Percentiles rank a stretch among this genome's conserved stretches.
phyloP scores from a whole-genome alignment of 1,284 basidiomycete species.

The Puccinia novopanici region DNA sequence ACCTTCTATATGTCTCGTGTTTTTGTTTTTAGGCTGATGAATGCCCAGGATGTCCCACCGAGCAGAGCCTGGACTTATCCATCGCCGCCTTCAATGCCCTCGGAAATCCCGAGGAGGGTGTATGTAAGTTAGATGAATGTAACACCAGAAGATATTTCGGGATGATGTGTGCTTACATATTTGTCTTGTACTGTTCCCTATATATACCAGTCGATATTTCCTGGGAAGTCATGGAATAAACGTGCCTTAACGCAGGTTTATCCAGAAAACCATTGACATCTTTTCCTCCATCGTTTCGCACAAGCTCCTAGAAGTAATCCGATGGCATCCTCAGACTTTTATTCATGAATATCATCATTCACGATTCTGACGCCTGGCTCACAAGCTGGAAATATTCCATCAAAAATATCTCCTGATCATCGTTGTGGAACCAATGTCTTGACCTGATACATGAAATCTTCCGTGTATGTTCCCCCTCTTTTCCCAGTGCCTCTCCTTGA shows the following conservation, averaged over 20 bases:
- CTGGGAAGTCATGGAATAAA: slow-evolving; percentile 7
- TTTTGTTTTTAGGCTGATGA: slow-evolving; percentile 31
- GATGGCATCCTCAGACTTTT: not conserved
- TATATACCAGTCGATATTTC: slow-evolving; percentile 9
- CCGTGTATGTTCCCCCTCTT: not conserved
- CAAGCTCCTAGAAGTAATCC: not conserved
- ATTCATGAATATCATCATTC: slow-evolving; percentile 1
- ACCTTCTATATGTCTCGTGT: not conserved
- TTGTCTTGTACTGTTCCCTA: not conserved
- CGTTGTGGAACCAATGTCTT: not conserved
- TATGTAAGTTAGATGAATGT: slow-evolving; percentile 4
- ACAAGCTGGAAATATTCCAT: not conserved
- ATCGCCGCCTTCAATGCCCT: slow-evolving; percentile 26
- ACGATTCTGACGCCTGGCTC: not conserved
- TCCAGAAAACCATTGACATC: not conserved
- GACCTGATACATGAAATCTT: not conserved
- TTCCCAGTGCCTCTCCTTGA: not conserved
- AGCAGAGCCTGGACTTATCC: slow-evolving; percentile 37
- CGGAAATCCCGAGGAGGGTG: slow-evolving; percentile 11
- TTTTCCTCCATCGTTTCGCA: not conserved
- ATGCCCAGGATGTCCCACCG: slow-evolving; percentile 31
- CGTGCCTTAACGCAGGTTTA: not conserved
- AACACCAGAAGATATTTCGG: not conserved
- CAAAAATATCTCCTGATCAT: not conserved
- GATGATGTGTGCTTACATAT: not conserved